Conservation (phyloP, 805 yeast genomes). For the Yarrowia bubula region DNA sequence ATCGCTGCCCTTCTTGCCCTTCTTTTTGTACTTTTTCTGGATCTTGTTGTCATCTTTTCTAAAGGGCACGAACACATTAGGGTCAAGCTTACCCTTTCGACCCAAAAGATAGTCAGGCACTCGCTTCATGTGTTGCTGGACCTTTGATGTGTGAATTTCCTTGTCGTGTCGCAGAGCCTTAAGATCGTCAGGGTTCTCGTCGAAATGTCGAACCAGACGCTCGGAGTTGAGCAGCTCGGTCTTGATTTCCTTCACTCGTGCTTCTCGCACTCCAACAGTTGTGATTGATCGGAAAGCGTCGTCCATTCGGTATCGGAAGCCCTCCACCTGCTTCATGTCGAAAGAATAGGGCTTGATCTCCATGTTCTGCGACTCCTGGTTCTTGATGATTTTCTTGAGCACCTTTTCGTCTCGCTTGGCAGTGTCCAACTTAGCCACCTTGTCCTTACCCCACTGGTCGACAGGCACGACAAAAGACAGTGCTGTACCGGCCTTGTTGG, state of each 20-base stretch:
- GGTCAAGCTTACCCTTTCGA: slow-evolving; percentile 7
- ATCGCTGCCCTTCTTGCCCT: slow-evolving; percentile 5
- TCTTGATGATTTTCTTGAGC: slow-evolving; percentile 67
- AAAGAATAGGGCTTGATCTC: slow-evolving; percentile 79
- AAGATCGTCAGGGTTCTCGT: slow-evolving; percentile 94
- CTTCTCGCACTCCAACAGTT: slow-evolving; percentile 83
- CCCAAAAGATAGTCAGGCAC: slow-evolving; percentile 82
- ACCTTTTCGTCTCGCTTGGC: slow-evolving; percentile 87
- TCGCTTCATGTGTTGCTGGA: slow-evolving; percentile 81
- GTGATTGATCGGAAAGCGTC: slow-evolving; percentile 97
- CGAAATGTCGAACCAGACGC: slow-evolving; percentile 88
- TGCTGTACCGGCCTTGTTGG: slow-evolving; percentile 93
- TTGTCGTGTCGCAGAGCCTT: slow-evolving; percentile 87
- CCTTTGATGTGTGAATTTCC: slow-evolving; percentile 76
- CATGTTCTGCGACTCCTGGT: slow-evolving; percentile 49
- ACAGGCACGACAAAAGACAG: slow-evolving; percentile 84
- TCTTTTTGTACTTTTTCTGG: slow-evolving; percentile 7
- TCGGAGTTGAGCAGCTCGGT: slow-evolving; percentile 84
- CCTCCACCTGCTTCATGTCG: slow-evolving; percentile 88
- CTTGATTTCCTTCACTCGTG: slow-evolving; percentile 84
- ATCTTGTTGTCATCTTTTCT: slow-evolving; percentile 19
- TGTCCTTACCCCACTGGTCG: slow-evolving; percentile 86
- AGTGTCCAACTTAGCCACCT: slow-evolving; percentile 64
- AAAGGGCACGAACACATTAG: slow-evolving; percentile 11
- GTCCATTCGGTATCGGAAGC: slow-evolving; percentile 93